Evolutionary conservation across 2,329 filamentous ascomycete genomes (phyloP).

Genomic region (Diatrype stigma): DNA sequence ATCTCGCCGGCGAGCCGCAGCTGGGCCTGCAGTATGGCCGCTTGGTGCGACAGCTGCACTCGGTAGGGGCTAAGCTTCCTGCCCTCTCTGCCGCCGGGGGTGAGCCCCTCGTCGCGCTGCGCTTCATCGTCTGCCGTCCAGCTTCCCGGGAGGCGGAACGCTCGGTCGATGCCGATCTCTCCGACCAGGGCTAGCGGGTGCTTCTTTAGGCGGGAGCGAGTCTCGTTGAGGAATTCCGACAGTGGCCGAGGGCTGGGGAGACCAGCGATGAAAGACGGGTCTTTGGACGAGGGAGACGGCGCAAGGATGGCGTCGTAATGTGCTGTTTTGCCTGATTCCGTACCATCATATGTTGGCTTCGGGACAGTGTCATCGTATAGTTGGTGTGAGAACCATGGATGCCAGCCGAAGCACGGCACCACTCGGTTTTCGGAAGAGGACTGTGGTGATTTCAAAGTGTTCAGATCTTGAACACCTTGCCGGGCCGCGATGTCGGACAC

Average conservation of each 20-base stretch:
- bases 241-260: constrained; percentile 60
- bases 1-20: constrained; percentile 67
- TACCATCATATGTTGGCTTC: constrained; percentile 33
- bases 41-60: constrained; percentile 67
- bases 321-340: constrained; percentile 35
- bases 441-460: constrained; percentile 12
- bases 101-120: constrained; percentile 46
- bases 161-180: constrained; percentile 74
- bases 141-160: constrained; percentile 66
- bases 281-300: constrained; percentile 43
- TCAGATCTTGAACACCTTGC: constrained; percentile 41
- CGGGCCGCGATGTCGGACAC: constrained; percentile 57
- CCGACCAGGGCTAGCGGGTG: constrained; percentile 66
- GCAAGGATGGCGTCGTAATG: constrained; percentile 67
- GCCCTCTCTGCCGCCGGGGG: constrained; percentile 68
- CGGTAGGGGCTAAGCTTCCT: constrained; percentile 62
- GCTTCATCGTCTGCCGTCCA: constrained; percentile 40
- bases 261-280: constrained; percentile 38
- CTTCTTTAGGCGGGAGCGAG: constrained; percentile 47
- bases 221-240: constrained; percentile 53
- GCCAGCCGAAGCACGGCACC: constrained; percentile 78
- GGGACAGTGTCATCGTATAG: constrained; percentile 58
- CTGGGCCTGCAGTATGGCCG: constrained; percentile 60
- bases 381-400: constrained; percentile 81
- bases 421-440: constrained; percentile 34